Base-by-base conservation (phyloP, 2,329 filamentous ascomycete species). In the Penicillium sp. region DNA sequence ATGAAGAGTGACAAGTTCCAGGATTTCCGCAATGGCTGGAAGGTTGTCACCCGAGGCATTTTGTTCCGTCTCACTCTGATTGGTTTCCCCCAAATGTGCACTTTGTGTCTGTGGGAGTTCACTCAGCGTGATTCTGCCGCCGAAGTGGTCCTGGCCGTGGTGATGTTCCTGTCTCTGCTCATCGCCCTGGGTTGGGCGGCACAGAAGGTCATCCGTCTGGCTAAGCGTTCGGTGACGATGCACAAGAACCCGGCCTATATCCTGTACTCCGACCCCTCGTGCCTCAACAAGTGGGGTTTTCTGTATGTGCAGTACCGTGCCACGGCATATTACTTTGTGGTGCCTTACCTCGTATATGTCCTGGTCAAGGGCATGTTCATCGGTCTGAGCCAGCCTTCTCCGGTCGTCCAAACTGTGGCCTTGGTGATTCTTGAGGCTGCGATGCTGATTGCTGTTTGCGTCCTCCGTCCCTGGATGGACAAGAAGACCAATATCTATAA, bases 401-500 rank as follows among this genome's bases (percentile, higher is more conserved):
- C 82, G 20, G 78, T 80, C 4, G 81, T 83, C 14, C 89, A 95
- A 68, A 87, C 88, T 7, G 75, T 96, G 42, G 86, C 83, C 11
- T 77, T 96, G 42, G 74, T 97, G 27, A 74, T 96, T 44, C 81
- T 96, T 41, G 91, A 97, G 67, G 84, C 84, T 2, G 79, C 69
- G 36, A 83, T 86, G 54, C 76, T 97, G 41, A 84, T 95, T 55
- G 81, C 71, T 15, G 82, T 88, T 40, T 85, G 82, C 45, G 83
- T 94, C 38, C 72, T 96, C 53, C 83, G 87, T 45, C 91, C 91
- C 13, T 97, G 88, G 85, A 97, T 97, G 91, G 91, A 96, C 76
- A 95, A 95, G 80, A 91, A 90, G 72, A 95, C 88, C 47, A 97
- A 96, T 68, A 83, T 84, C 33, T 94, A 95, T 77, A 96, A 96